These are phyloP conservation scores for Allium cepa DNA, from an alignment of 106 monocot species.

Conservation along the genomic window DNA sequence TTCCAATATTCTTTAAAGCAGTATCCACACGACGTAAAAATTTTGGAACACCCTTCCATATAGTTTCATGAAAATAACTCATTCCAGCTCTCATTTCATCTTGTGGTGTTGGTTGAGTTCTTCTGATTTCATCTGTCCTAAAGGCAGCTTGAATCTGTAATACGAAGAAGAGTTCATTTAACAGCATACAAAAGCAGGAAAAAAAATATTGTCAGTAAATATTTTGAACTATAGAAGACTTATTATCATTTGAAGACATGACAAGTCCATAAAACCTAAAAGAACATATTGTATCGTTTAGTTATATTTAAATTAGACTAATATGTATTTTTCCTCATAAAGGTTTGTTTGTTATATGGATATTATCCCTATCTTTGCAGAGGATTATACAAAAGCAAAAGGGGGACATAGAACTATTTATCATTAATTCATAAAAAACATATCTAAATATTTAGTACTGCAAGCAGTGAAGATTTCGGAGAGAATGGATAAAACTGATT, in stretches of 20 bases:
- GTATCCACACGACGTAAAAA: conserved; percentile 94
- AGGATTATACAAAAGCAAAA: too few relatives aligned
- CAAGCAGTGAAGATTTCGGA: background rate
- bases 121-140: conserved; percentile 96
- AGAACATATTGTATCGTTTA: too few relatives aligned
- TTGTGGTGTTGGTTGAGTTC: conserved; percentile 93
- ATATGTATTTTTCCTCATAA: too few relatives aligned
- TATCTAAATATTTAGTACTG: background rate
- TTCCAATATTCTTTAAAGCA: conserved; percentile 91
- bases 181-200: too few relatives aligned
- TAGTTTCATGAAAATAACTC: conserved; percentile 99
- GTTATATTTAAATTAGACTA: background rate
- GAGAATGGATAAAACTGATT: background rate
- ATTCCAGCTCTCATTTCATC: conserved; percentile 99
- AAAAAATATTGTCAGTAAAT: too few relatives aligned
- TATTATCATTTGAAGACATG: background rate
- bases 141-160: conserved; percentile 98
- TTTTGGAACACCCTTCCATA: conserved; percentile 99
- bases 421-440: background rate
- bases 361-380: too few relatives aligned
- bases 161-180: background rate
- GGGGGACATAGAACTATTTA: too few relatives aligned
- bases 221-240: too few relatives aligned
- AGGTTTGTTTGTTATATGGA: too few relatives aligned
- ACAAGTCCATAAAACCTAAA: background rate